Conservation (phyloP, 768 basidiomycete genomes). For the Lentinula guzmanii region DNA sequence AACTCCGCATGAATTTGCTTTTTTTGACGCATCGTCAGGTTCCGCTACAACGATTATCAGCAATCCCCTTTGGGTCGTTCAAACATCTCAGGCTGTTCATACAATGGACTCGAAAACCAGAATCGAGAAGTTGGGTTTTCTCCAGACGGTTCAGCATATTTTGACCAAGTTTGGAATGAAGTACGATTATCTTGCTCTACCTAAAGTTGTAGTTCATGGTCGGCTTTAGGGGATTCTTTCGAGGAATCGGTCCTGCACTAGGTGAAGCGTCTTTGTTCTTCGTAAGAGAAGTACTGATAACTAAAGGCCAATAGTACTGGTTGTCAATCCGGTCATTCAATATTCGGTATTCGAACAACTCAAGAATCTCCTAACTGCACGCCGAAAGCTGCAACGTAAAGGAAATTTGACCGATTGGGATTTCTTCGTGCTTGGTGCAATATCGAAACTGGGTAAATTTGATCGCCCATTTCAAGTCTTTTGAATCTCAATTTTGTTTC, state of each 20-base stretch:
- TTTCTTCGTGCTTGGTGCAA: slow-evolving; percentile 90
- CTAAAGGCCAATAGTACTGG: slow-evolving; percentile 40
- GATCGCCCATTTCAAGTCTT: neutral
- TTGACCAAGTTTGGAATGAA: slow-evolving; percentile 62
- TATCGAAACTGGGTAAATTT: slow-evolving; percentile 79
- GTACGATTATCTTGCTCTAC: slow-evolving; percentile 18
- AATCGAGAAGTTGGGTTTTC: slow-evolving; percentile 49
- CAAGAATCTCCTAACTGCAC: slow-evolving; percentile 73
- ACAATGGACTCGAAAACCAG: slow-evolving; percentile 30
- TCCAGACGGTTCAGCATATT: slow-evolving; percentile 66
- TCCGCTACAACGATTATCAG: slow-evolving; percentile 83
- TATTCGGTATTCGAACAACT: slow-evolving; percentile 95
- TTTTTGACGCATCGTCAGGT: slow-evolving; percentile 36
- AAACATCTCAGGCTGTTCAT: slow-evolving; percentile 80
- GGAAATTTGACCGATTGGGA: slow-evolving; percentile 71
- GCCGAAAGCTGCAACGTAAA: slow-evolving; percentile 46
- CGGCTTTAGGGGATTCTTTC: slow-evolving; percentile 67
- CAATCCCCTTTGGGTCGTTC: slow-evolving; percentile 97
- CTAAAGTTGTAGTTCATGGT: neutral
- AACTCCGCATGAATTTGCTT: slow-evolving; percentile 7
- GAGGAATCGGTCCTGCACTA: slow-evolving; percentile 91
- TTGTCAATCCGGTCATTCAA: slow-evolving; percentile 91
- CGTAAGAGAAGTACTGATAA: neutral
- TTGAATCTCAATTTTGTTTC: neutral
- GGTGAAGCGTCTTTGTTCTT: slow-evolving; percentile 10